Conservation (phyloP, 2,329 filamentous ascomycete genomes). For the Atkinsonella texensis region DNA sequence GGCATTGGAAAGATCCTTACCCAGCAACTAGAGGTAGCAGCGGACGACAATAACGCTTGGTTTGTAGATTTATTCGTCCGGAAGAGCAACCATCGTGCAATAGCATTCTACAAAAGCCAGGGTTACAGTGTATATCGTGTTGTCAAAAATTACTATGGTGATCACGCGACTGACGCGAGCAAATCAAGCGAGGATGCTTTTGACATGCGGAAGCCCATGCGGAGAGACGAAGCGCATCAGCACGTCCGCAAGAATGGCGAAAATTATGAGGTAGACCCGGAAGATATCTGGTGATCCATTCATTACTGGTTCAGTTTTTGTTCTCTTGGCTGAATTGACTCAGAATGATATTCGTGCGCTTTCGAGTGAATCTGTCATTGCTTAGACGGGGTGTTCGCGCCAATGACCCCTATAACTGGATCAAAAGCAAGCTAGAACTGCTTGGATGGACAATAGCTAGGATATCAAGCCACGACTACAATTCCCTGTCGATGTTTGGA, state of each 20-base stretch:
- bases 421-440: no score
- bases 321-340: neutral
- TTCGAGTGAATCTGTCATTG: no score
- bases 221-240: slow-evolving; percentile 61
- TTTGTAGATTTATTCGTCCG: slow-evolving; percentile 94
- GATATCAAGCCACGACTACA: no score
- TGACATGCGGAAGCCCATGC: slow-evolving; percentile 91
- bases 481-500: no score
- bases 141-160: slow-evolving; percentile 86
- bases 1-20: slow-evolving; percentile 80
- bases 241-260: slow-evolving; percentile 76
- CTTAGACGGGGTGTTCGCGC: no score
- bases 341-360: neutral
- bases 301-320: neutral
- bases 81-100: slow-evolving; percentile 76
- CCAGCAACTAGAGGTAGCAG: slow-evolving; percentile 67
- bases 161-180: slow-evolving; percentile 57
- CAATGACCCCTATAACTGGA: no score
- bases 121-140: slow-evolving; percentile 85
- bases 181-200: slow-evolving; percentile 71
- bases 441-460: no score
- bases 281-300: slow-evolving; percentile 63
- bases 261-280: slow-evolving; percentile 61
- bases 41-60: slow-evolving; percentile 75
- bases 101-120: slow-evolving; percentile 79